Base-by-base conservation (phyloP, 2,329 filamentous ascomycete species). In the Pestalotiopsis sp. region DNA sequence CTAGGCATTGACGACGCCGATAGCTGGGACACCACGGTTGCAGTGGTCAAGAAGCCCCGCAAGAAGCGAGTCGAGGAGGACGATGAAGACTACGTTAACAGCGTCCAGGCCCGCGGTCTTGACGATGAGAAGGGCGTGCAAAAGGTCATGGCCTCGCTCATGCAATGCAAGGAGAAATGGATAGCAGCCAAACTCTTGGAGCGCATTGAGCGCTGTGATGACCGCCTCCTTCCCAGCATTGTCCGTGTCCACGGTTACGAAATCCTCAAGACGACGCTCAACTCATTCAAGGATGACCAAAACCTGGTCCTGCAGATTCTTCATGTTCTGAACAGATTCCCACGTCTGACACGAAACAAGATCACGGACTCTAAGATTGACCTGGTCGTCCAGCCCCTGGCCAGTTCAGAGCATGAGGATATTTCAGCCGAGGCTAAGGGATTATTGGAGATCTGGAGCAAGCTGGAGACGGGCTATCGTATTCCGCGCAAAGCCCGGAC, bases 91-190 rank as follows among this genome's bases (percentile, higher is more conserved):
- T 98, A 98, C 76, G 91, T 98, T 79, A 96, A 94, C 80, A 94
- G 93, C 78, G 86, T 78, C 56, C 72, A 75, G 66, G 75, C 76
- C 69, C 75, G 75, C 62, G 74, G 72, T 14, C 73, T 78, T 48
- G 73, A 77, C 66, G 58, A 52, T n/a, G 76, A 77, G 70, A 73
- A 75, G 67, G 76, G 74, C 44, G 76, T 77, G 44, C 77, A 76
- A n/a, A 77, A 77, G 62, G 76, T 78, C 59, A 78, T 78, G 75
- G 94, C 95, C 26, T 92, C 94, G 65, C 88, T 99, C 68, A 94
- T 97, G 89, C 95, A 98, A 79, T 97, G 94, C 85, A 97, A 97
- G 81, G 96, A 99, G 85, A 98, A 98, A 81, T 99, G 96, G 96
- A 98, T 99, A 79, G 94, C 93, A 2, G 94, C 98, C 81, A 98